Conservation (phyloP, 1,139 yeast species). For the Lodderomyces oxycetoniae region DNA sequence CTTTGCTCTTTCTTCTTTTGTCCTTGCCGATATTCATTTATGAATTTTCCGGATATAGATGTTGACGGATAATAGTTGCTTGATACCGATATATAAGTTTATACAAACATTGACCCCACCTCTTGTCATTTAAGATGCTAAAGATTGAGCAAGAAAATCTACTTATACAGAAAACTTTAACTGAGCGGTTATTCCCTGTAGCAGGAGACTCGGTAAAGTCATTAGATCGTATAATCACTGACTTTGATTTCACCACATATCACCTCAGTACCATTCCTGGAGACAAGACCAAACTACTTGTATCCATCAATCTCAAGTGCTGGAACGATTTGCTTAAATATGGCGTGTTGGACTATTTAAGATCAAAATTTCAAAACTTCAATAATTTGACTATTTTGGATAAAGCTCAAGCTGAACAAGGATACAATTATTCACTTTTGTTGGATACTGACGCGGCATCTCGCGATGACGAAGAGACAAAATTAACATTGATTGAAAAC, state of each 20-base stretch:
- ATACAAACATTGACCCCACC: no score
- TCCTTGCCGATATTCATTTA: no score
- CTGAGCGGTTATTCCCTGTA: constrained; percentile 31
- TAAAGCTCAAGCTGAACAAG: constrained; percentile 51
- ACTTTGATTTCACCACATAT: constrained; percentile 92
- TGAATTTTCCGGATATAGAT: no score
- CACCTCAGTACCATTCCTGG: constrained; percentile 79
- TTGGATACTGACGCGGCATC: constrained; percentile 52
- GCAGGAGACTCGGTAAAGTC: constrained; percentile 37
- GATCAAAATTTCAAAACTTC: constrained; percentile 34
- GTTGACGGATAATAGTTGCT: no score
- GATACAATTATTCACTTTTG: constrained; percentile 76
- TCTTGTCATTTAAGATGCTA: constrained; percentile 37
- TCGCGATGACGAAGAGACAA: constrained; percentile 39
- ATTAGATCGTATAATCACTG: constrained; percentile 88
- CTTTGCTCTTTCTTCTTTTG: no score
- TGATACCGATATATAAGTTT: no score
- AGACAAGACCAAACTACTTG: constrained; percentile 55
- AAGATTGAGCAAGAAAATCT: constrained; percentile 44
- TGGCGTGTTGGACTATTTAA: constrained; percentile 51
- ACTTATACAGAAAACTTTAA: constrained; percentile 39
- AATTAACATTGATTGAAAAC: constrained; percentile 51
- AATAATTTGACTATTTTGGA: constrained; percentile 25
- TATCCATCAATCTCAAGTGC: constrained; percentile 72
- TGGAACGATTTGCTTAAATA: constrained; percentile 68